Evolutionary conservation across 805 yeast species (phyloP).

Genomic region (Saccharomyces eubayanus): DNA sequence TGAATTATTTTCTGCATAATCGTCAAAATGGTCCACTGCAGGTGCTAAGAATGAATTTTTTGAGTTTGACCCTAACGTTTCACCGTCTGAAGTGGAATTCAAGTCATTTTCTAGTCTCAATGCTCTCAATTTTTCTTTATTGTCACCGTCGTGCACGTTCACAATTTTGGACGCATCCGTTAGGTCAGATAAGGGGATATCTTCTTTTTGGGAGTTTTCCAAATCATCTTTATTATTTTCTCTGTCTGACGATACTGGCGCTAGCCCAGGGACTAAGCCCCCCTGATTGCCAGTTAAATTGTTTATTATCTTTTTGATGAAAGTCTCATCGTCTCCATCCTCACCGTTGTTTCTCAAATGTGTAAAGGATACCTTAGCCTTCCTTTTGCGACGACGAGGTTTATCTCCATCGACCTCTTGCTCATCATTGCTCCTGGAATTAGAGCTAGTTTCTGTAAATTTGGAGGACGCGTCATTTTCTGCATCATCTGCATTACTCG

Average conservation of each 20-base stretch:
- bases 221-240: constrained; percentile 31
- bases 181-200: constrained; percentile 40
- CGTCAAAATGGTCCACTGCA: constrained; percentile 39
- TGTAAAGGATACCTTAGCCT: neutral
- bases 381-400: constrained; percentile 5
- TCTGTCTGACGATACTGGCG: constrained; percentile 8
- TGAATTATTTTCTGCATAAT: constrained; percentile 16
- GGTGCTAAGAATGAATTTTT: constrained; percentile 27
- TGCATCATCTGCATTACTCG: neutral
- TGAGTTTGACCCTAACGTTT: constrained; percentile 6
- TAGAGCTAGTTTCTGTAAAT: neutral
- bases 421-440: neutral
- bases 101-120: constrained; percentile 17
- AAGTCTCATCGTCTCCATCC: constrained; percentile 18
- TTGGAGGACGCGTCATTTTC: neutral
- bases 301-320: constrained; percentile 27
- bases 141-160: neutral
- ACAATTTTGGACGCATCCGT: constrained; percentile 40
- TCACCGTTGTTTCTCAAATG: constrained; percentile 10
- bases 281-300: constrained; percentile 24
- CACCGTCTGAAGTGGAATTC: constrained; percentile 18
- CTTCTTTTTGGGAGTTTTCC: constrained; percentile 29
- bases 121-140: constrained; percentile 5
- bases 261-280: constrained; percentile 31
- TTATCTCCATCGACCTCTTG: neutral